Conservation (phyloP, 1,284 basidiomycete species). For the Leucoagaricus sp. region DNA sequence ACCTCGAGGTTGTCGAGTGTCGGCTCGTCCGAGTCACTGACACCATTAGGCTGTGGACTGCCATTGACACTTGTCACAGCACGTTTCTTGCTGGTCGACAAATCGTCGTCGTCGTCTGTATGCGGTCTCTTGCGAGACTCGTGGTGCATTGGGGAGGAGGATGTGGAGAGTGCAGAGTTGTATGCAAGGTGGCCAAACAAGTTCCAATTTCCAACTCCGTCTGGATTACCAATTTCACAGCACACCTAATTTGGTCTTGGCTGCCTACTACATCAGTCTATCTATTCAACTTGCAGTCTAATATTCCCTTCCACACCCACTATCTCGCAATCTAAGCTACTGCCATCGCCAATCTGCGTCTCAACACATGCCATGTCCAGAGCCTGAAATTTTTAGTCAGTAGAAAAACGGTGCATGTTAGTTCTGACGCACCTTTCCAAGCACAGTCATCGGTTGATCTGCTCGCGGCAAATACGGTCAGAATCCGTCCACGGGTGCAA, state of each 20-base stretch:
- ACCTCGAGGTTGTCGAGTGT: constrained; percentile 74
- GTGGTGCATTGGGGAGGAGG: constrained; percentile 7
- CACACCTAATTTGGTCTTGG: constrained; percentile 9
- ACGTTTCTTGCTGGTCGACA: constrained; percentile 62
- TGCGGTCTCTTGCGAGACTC: constrained; percentile 62
- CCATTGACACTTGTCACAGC: constrained; percentile 56
- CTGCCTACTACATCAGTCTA: not conserved
- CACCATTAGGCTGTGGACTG: constrained; percentile 64
- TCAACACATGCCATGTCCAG: constrained; percentile 85
- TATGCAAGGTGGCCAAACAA: constrained; percentile 14
- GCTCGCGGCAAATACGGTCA: constrained; percentile 15
- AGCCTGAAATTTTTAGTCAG: constrained; percentile 40
- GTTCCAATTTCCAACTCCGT: constrained; percentile 34
- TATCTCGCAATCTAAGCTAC: constrained; percentile 76
- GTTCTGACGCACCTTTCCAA: constrained; percentile 58
- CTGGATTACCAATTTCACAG: constrained; percentile 36
- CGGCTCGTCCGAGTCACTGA: constrained; percentile 52
- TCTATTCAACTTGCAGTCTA: constrained; percentile 36
- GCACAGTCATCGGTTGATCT: constrained; percentile 86
- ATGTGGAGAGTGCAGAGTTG: constrained; percentile 1
- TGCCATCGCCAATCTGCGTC: constrained; percentile 80
- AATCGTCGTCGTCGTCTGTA: constrained; percentile 52
- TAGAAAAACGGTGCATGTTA: constrained; percentile 17
- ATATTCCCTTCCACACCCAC: constrained; percentile 49
- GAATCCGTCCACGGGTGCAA: not conserved